Conservation (phyloP, 169 alveolate genomes). For the Toxoplasma gondii region DNA sequence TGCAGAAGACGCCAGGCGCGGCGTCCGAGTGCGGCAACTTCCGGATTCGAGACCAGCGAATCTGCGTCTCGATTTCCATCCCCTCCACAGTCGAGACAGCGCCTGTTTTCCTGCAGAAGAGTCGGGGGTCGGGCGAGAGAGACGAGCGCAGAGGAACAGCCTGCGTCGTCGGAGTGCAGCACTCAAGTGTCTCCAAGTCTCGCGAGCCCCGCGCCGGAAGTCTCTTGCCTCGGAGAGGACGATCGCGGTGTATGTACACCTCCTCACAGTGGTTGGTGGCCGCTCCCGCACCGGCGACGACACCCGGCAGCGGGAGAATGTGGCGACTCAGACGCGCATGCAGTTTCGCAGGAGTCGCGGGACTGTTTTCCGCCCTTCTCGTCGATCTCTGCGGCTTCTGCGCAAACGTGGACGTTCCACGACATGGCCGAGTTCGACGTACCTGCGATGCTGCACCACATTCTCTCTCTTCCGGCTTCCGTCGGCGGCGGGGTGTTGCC, state of each 20-base stretch:
- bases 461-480: slow-evolving; percentile 6
- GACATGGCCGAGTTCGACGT: slow-evolving; percentile 60
- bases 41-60: slow-evolving; percentile 21
- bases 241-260: too few species aligned
- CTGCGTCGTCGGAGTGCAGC: neutral
- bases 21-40: neutral
- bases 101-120: neutral
- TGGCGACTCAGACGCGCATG: too few species aligned
- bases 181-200: neutral
- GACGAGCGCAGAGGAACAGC: neutral
- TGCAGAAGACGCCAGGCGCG: neutral
- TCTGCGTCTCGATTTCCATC: neutral
- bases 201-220: too few species aligned
- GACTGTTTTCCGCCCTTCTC: slow-evolving; percentile 45
- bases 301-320: neutral
- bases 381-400: neutral
- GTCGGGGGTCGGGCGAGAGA: neutral
- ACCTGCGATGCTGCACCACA: slow-evolving; percentile 58
- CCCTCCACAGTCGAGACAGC: neutral
- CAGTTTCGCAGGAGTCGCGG: neutral
- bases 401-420: slow-evolving; percentile 46
- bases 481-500: slow-evolving; percentile 3
- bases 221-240: too few species aligned
- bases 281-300: neutral
- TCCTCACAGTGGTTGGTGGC: neutral